Evolutionary conservation across 139 green algal species (phyloP), one percentile per base, ranked within the genome.

Genomic region (Chlorella sp.): DNA sequence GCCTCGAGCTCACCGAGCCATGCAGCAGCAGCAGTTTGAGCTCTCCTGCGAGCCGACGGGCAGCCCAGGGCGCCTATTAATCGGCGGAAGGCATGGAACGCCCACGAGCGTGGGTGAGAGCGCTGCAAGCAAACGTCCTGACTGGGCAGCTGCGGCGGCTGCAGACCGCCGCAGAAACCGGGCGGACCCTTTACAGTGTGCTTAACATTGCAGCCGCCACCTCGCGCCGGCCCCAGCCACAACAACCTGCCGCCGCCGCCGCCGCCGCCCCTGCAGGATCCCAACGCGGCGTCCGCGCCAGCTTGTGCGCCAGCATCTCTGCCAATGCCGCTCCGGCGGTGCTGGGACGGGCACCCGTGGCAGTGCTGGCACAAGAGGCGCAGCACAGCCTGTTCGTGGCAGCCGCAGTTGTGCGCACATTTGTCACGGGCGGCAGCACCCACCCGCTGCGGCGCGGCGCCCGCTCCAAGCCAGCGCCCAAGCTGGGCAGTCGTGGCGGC

Each of bases 251-350:
- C 75, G 36, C 36, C 75, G 34, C 34, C 36, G 15, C 75, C 16
- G 34, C 16, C 30, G 5, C 36, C 34, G 1, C 75, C 16, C 75
- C 18, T 39, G 21, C 32, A 42, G n/a, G 36, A 34, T 53, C 14
- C 34, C 36, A 34, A 14, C 75, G 34, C n/a, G n/a, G 2, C 5
- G 1, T 26, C 75, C 11, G 14, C 75, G 14, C 26, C 34, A 16
- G 75, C 36, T 7, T 85, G 24, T 66, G 24, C 24, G 84, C 84
- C 37, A 88, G 84, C 84, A 88, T 88, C 40, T 30, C 66, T 3
- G 68, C 84, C 84, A 66, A 37, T 42, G 66, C 84, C 28, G 83
- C 26, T 19, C 28, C 61, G 4, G 83, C 83, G 28, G 68, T 75
- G 15, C 18, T 42, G 39, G 11, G 19, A 7, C 39, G 39, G 0